Evolutionary conservation across 2,329 filamentous ascomycete genomes (phyloP), one percentile per base, ranked within the genome.

Genomic region (Sordariomycetes sp.): DNA sequence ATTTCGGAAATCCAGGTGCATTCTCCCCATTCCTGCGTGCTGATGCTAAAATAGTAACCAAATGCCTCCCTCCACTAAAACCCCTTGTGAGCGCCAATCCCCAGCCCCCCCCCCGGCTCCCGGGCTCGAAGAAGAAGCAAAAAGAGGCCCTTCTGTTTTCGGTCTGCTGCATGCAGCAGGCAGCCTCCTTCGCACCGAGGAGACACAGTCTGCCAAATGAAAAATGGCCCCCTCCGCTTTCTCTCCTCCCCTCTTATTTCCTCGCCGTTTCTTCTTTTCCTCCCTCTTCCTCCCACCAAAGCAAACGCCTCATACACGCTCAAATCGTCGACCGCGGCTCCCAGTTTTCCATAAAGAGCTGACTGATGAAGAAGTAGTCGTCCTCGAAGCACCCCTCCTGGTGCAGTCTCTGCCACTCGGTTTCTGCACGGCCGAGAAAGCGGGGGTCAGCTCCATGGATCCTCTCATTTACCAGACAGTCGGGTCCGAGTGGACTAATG

Each of bases 311-410:
- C 34, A 32, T 22, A 15, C 50, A 22, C 15, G 20, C 52, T 64
- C 61, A 67, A 52, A 65, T 61, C 25, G 64, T 67, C 24, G 64
- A 59, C 42, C 63, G 65, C 58, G 67, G 67, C 56, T 73, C 60
- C 80, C 81, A 84, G 57, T 77, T 75, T 58, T 74, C 70, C 62
- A 81, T 76, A 64, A 76, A 84, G 34, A 84, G 68, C 64, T 84
- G 81, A 63, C 78, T 80, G 61, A 82, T 72, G 63, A 81, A 84
- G 63, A 75, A 84, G 63, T 78, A 80, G 61, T 81, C 77, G 62
- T 82, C 64, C 62, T 81, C 78, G 61, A 77, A 81, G 39, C 68
- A 69, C 17, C 71, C 68, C 42, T 64, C 67, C 13, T 71, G 68
- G 55, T 74, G 70, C 53, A 81, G 62, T 28, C 67, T 66, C 53